Evolutionary conservation across 768 basidiomycete species (phyloP), one percentile per base, ranked within the genome.

Genomic region (Rickenella mellea): DNA sequence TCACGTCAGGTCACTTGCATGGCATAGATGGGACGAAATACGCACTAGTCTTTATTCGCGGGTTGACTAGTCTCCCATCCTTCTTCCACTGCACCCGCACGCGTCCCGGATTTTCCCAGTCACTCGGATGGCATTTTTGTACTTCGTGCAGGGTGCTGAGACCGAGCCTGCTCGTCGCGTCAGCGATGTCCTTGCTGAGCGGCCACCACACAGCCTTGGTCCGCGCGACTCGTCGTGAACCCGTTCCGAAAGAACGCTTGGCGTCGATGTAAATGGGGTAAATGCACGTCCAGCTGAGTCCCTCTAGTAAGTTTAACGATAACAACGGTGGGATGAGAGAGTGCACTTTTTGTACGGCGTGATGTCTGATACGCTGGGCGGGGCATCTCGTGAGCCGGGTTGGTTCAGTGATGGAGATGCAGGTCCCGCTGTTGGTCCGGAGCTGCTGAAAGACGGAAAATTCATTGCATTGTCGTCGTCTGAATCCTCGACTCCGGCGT

Each of bases 201-300:
- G 94, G 94, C 89, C 90, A 97, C 90, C 92, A 92, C 22, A 97
- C 60, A 44, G 83, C 74, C 62, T 85, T 83, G 42, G 72, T 70
- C 21, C 91, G 73, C 22, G 80, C 67, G 43, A 98, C 78, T 38
- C 94, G 74, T 29, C 94, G 79, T 50, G 84, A 78, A 15, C 91
- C 90, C 5, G 74, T 81, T 3, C 79, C 78, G 59, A 88, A 86
- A 1, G 92, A 80, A 2, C 83, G 82, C 59, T 97, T 96, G 27
- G 93, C 92, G 62, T 98, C 94, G 43, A 98, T 76, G 62, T 97
- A 97, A 55, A 97, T 85, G 5, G 94, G 94, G 60, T 98, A 99
- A 55, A 98, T 78, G 52, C 87, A 88, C 33, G 89, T 83, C 93
- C 93, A 96, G 53, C 92, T 96, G 54, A 12, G 33, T 3, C 12